Conservation (phyloP, 148 eudicot genomes). For the Oxyria digyna region DNA sequence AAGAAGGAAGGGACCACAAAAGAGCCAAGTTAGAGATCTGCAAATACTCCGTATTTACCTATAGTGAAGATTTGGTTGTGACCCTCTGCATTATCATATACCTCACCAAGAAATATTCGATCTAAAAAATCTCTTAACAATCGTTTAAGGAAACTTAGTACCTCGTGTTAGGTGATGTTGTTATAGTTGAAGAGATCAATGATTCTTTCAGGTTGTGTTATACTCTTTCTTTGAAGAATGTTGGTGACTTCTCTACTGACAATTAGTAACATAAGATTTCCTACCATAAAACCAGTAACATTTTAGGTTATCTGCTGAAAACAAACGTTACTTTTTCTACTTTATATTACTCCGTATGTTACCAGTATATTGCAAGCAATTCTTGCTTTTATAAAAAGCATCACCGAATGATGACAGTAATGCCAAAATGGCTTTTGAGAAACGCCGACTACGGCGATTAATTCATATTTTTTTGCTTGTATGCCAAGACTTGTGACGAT, state of each 20-base stretch:
- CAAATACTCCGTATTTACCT: too few relatives aligned
- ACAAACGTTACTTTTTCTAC: neutral
- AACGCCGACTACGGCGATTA: neutral
- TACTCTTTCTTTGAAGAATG: neutral
- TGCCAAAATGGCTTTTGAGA: neutral
- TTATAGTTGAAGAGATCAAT: too few relatives aligned
- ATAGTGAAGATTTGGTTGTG: neutral
- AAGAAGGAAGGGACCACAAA: neutral
- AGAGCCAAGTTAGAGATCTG: neutral
- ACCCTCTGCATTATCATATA: too few relatives aligned
- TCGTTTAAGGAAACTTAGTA: too few relatives aligned
- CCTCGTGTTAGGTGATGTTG: too few relatives aligned
- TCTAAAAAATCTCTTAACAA: too few relatives aligned
- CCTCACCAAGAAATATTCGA: too few relatives aligned
- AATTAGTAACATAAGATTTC: neutral
- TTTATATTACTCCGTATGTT: neutral
- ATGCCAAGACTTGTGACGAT: neutral
- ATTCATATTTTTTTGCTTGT: neutral
- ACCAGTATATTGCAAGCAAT: neutral
- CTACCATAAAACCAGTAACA: neutral
- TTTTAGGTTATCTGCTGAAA: neutral
- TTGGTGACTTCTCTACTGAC: neutral
- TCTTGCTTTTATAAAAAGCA: neutral
- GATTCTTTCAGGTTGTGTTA: neutral
- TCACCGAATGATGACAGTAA: conserved; percentile 3